phyloP scores from a whole-genome alignment of 2,329 filamentous ascomycete genomes.

The Sordariomycetes sp. region DNA sequence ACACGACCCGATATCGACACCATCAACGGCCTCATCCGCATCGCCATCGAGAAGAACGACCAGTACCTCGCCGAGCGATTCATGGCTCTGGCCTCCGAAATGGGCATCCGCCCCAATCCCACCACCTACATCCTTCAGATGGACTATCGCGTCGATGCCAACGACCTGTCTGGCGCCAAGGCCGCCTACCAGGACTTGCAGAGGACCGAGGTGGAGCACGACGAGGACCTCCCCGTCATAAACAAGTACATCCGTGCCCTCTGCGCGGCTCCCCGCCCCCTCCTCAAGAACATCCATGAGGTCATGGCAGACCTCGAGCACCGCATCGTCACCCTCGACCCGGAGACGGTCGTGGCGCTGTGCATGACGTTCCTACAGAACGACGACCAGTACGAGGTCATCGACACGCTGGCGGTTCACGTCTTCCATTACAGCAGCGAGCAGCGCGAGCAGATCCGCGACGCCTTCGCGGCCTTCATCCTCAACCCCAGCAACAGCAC shows the following conservation, averaged over 20 bases:
- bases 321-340: constrained; percentile 53
- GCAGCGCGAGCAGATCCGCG: constrained; percentile 54
- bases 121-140: constrained; percentile 64
- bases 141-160: constrained; percentile 58
- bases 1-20: constrained; percentile 51
- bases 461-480: constrained; percentile 55
- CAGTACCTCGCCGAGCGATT: constrained; percentile 63
- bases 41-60: constrained; percentile 58
- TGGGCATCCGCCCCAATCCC: constrained; percentile 52
- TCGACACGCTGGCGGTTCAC: constrained; percentile 69
- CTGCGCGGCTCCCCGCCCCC: constrained; percentile 42
- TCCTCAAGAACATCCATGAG: constrained; percentile 59
- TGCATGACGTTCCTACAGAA: constrained; percentile 60
- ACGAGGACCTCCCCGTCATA: constrained; percentile 46
- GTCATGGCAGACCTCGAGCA: constrained; percentile 63
- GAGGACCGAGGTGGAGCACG: constrained; percentile 31
- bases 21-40: constrained; percentile 64
- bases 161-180: constrained; percentile 58
- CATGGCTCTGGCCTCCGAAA: constrained; percentile 50
- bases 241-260: constrained; percentile 63
- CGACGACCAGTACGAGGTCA: constrained; percentile 65
- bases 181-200: constrained; percentile 52
- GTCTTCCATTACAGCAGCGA: constrained; percentile 55
- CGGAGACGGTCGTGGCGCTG: constrained; percentile 62
- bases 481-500: constrained; percentile 48